phyloP scores from a whole-genome alignment of 139 green algal species.

The Chlorella sp. region DNA sequence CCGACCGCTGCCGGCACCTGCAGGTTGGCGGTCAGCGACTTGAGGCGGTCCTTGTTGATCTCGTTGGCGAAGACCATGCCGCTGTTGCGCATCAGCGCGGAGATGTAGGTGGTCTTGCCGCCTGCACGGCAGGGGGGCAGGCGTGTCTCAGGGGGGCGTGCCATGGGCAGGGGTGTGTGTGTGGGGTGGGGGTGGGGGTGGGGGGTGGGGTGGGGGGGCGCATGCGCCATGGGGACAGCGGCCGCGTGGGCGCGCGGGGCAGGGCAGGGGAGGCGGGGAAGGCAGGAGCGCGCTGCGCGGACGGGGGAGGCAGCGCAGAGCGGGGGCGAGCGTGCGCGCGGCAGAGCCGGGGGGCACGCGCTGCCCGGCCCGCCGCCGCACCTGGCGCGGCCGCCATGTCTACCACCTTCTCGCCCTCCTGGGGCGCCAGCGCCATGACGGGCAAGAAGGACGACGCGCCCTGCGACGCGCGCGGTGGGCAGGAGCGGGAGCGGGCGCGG shows the following conservation, averaged over 20 bases:
- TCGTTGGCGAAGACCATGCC: constrained; percentile 97
- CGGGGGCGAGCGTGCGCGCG: background rate
- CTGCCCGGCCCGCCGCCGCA: background rate
- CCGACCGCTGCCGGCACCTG: no score
- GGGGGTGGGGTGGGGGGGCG: no score
- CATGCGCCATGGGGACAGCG: no score
- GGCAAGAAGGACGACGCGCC: constrained; percentile 97
- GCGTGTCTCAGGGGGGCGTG: no score
- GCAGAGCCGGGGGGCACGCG: background rate
- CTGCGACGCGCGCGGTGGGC: constrained; percentile 29
- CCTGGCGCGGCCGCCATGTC: constrained; percentile 97
- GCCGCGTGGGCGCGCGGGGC: no score
- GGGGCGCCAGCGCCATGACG: constrained; percentile 95
- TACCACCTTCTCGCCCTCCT: constrained; percentile 86
- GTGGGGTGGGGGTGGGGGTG: no score
- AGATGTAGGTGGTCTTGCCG: constrained; percentile 98
- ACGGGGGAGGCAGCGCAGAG: background rate
- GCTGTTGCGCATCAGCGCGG: constrained; percentile 95
- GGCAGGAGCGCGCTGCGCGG: no score
- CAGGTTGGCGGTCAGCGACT: constrained; percentile 90
- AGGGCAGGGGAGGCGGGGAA: no score
- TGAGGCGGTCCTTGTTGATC: constrained; percentile 91
- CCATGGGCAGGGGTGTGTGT: no score
- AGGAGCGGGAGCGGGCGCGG: no score
- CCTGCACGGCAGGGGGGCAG: constrained; percentile 51